These are phyloP conservation scores for Xenosphaeropsis pyriputrescens DNA, from an alignment of 2,329 filamentous ascomycete species.

Conservation along the genomic window DNA sequence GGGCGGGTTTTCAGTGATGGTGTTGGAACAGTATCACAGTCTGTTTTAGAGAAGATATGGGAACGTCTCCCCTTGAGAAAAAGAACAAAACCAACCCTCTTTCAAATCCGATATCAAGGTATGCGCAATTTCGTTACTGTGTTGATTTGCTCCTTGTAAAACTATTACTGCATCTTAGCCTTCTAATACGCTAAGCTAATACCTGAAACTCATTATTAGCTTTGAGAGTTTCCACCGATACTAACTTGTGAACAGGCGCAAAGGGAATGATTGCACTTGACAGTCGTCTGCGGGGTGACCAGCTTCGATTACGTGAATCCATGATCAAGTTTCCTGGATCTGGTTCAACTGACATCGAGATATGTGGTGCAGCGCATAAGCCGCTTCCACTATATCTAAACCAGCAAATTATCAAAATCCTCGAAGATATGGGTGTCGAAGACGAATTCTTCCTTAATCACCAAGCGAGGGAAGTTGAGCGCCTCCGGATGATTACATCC, in stretches of 20 bases:
- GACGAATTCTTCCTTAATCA: slow-evolving; percentile 44
- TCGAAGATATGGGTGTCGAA: slow-evolving; percentile 60
- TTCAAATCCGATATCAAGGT: slow-evolving; percentile 62
- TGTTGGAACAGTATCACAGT: slow-evolving; percentile 55
- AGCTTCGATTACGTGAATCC: slow-evolving; percentile 49
- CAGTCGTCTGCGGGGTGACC: slow-evolving; percentile 35
- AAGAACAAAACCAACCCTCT: slow-evolving; percentile 39
- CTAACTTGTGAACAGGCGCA: slow-evolving; percentile 27
- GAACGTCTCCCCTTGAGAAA: slow-evolving; percentile 29
- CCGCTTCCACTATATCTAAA: slow-evolving; percentile 61
- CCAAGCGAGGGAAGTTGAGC: slow-evolving; percentile 45
- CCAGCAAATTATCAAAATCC: slow-evolving; percentile 69
- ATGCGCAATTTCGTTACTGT: slow-evolving; percentile 6
- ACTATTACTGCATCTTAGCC: too few species aligned
- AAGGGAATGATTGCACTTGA: slow-evolving; percentile 73
- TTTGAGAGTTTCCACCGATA: neutral
- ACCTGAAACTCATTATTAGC: neutral
- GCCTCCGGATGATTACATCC: slow-evolving; percentile 42
- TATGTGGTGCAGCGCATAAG: slow-evolving; percentile 54
- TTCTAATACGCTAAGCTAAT: neutral
- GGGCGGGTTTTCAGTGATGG: slow-evolving; percentile 63
- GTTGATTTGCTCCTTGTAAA: too few species aligned
- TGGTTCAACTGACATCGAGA: slow-evolving; percentile 43
- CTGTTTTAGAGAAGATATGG: slow-evolving; percentile 46
- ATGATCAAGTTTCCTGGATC: slow-evolving; percentile 66